Conservation (phyloP, 2,329 filamentous ascomycete genomes). For the Colletotrichum endophyticum region DNA sequence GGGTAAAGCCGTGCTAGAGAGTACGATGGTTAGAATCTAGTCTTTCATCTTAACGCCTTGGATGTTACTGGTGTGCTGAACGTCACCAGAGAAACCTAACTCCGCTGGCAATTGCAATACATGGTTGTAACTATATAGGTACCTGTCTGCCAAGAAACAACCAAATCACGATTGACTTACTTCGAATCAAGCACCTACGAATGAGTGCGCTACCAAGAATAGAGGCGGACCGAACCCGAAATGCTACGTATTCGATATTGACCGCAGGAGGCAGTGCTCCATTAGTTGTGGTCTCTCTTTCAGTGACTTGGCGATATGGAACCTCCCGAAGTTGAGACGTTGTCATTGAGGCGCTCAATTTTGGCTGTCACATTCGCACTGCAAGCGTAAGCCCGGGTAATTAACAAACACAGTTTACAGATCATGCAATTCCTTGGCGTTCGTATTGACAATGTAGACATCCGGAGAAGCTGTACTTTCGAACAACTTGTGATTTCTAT, state of each 20-base stretch:
- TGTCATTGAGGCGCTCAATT: not conserved
- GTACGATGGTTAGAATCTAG: not conserved
- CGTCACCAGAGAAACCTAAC: not conserved
- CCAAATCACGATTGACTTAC: not conserved
- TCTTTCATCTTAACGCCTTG: fast-evolving
- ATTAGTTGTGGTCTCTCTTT: not conserved
- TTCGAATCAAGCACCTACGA: not conserved
- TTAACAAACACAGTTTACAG: not conserved
- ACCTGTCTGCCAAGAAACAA: too few species aligned
- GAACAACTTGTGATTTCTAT: fast-evolving
- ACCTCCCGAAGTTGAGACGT: not conserved
- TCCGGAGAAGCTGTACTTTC: not conserved
- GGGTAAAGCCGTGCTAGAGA: fast-evolving
- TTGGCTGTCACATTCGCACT: too few species aligned
- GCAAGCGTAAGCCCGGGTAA: not conserved
- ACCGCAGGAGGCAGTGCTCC: not conserved
- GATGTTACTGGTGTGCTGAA: fast-evolving
- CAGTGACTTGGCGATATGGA: not conserved
- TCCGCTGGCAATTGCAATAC: not conserved
- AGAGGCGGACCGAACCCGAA: not conserved
- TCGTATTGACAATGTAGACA: fast-evolving
- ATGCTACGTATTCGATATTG: fast-evolving
- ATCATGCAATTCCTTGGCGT: not conserved
- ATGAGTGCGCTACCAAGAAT: fast-evolving
- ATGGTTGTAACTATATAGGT: too few species aligned